Evolutionary conservation across 2,329 filamentous ascomycete genomes (phyloP), one percentile per base, ranked within the genome.

Genomic region (Penicillium glabrum): DNA sequence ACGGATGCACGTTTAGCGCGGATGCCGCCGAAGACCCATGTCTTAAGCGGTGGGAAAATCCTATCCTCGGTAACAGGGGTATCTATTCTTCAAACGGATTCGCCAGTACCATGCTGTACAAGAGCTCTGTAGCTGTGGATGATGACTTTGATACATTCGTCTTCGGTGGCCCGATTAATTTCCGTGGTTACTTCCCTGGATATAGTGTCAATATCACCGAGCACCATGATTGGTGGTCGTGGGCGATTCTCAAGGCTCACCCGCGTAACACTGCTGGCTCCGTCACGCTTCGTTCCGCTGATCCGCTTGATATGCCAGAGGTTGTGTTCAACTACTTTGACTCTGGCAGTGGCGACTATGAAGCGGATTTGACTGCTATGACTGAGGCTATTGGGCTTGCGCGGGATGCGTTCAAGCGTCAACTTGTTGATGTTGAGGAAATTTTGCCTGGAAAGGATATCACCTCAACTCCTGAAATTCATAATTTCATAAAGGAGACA

Each of bases 261-360:
- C 81, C 86, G 0, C 82, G 83, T 51, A 89, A 90, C 69, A 72
- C 71, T 1, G 82, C 81, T 6, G 89, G 89, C 9, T 82, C 80
- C 1, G 87, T 91, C 4, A 80, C 72, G 3, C 81, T 91, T 5
- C 77, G 77, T 16, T 86, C 84, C 0, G 73, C 81, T 0, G 82
- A 90, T 66, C 87, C 88, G 0, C 82, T 83, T 1, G 87, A 89
- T 53, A 75, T 79, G 3, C 88, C 89, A 0, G 70, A 82, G 6
- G 88, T 90, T 61, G 76, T 77, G 49, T 89, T 86, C 75, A 83
- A 85, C 70, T 87, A 81, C 70, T 87, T 73, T 43, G 74, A 68
- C 24, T 75, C 74, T 39, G 74, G 77, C 3, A 72, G 72, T 0
- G 61, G 57, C 8, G 61, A 59, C 41, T 62, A 60, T 37, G 47